phyloP scores from a whole-genome alignment of 805 yeast genomes.

The Phaffomyces opuntiae region DNA sequence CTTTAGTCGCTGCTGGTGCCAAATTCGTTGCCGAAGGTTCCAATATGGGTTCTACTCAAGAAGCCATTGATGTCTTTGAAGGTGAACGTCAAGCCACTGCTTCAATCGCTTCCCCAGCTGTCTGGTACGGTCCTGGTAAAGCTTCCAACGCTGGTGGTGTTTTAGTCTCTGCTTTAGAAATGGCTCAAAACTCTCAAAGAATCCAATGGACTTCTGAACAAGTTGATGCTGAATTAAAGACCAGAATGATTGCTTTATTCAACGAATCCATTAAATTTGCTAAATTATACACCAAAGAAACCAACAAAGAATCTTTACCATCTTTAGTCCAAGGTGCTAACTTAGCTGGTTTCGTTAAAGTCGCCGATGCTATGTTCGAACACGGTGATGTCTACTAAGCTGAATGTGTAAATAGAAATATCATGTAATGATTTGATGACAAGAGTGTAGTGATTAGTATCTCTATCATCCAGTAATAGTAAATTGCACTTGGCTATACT shows the following conservation, averaged over 20 bases:
- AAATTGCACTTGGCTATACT: neutral
- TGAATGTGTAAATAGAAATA: constrained; percentile 9
- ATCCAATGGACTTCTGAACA: constrained; percentile 85
- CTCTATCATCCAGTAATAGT: too few species aligned
- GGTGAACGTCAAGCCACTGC: constrained; percentile 52
- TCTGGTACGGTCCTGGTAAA: constrained; percentile 99
- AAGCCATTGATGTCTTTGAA: constrained; percentile 93
- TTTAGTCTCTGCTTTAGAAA: constrained; percentile 96
- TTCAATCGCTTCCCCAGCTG: constrained; percentile 39
- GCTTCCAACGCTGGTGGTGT: constrained; percentile 99
- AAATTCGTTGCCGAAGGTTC: constrained; percentile 97
- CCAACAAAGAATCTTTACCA: constrained; percentile 65
- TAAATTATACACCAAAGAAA: constrained; percentile 64
- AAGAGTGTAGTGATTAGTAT: neutral
- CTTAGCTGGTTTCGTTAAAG: constrained; percentile 98
- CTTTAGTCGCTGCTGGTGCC: constrained; percentile 86
- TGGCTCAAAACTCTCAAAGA: constrained; percentile 99
- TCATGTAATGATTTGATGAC: constrained; percentile 6
- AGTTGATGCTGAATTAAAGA: constrained; percentile 86
- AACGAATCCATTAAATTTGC: constrained; percentile 89
- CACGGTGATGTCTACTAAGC: constrained; percentile 69
- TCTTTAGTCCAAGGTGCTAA: constrained; percentile 98
- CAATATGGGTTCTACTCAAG: constrained; percentile 98
- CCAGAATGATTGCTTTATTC: constrained; percentile 90
- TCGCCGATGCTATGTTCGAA: constrained; percentile 96